Base-by-base conservation (phyloP, 192 early-diverging fungal genomes). In the Phycomyces blakesleeanus region DNA sequence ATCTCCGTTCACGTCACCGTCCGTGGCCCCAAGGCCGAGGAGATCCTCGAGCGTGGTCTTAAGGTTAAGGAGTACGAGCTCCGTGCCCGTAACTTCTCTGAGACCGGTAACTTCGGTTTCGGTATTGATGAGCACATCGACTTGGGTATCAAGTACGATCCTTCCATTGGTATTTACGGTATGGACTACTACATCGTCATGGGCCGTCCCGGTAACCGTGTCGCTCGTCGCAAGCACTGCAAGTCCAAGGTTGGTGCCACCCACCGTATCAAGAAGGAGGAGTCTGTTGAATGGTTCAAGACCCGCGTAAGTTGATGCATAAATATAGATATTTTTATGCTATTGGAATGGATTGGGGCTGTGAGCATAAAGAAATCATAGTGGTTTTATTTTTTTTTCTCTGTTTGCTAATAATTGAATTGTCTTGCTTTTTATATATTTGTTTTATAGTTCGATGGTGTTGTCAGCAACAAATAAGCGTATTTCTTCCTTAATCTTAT, bases 51-150 rank as follows among this genome's bases (percentile, higher is more conserved):
- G 87, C 94, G 95, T 80, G 97, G 97, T 68, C 83, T 99, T 69
- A 98, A 98, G 90, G 97, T 99, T 77, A 97, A 96, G 90, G 97
- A 99, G 79, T 99, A 95, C 87, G 97, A 99, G 83, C 83, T 99
- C 44, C 87, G 87, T 77, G 82, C 82, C 57, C 75, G 85, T 78
- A 99, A 99, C 93, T 99, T 98, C 85, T 96, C 93, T 39, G 85
- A 77, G 52, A 97, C 94, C 63, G 97, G 97, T 59, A 98, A 99
- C 92, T 99, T 99, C 73, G 97, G 97, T 73, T 99, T 98, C 83
- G 97, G 97, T 95, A 93, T 99, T 84, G 90, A 97, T 76, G 97
- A 99, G 85, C 97, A 99, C 89, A 99, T 99, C 69, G 97, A 98
- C 86, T 87, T 99, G 80, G 96, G 95, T 78, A 98, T 99, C 88